Percentiles rank a stretch among this genome's conserved stretches.
Conservation (phyloP, 2,329 filamentous ascomycete genomes). For the Clarireedia sp. region DNA sequence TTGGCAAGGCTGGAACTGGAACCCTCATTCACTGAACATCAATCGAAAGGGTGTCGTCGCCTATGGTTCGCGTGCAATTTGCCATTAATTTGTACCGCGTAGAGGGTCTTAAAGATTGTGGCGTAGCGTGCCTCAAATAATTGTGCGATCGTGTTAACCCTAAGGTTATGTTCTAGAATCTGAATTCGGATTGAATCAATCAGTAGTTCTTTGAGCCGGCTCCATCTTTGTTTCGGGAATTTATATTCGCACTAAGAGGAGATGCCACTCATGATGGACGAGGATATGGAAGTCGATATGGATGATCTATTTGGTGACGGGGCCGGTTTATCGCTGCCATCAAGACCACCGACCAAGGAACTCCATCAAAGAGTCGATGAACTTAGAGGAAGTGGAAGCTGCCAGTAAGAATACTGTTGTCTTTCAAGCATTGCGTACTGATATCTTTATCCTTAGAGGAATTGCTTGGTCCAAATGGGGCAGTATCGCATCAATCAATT, state of each 20-base stretch:
- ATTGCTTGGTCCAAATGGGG: constrained; percentile 85
- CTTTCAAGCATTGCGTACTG: background rate
- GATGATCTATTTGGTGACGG: constrained; percentile 71
- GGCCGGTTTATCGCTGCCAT: constrained; percentile 48
- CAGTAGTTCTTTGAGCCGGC: no score
- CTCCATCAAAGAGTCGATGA: constrained; percentile 70
- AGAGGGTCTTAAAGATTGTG: no score
- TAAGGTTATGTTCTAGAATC: no score
- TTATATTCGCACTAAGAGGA: constrained; percentile 2
- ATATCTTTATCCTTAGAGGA: constrained; percentile 43
- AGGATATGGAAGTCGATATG: constrained; percentile 50
- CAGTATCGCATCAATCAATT: constrained; percentile 72
- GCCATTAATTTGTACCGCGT: no score
- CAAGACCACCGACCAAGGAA: constrained; percentile 49
- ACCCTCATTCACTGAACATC: no score
- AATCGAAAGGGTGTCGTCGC: no score
- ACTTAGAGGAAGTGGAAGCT: constrained; percentile 66
- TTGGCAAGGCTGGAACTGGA: background rate
- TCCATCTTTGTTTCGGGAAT: background rate
- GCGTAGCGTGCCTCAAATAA: no score
- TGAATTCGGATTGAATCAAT: no score
- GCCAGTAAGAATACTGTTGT: constrained; percentile 54
- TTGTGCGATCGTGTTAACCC: no score
- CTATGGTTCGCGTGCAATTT: no score
- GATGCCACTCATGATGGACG: constrained; percentile 49